These are phyloP conservation scores for Butyriboletus appendiculatus DNA, from an alignment of 1,284 basidiomycete species.

Conservation along the genomic window DNA sequence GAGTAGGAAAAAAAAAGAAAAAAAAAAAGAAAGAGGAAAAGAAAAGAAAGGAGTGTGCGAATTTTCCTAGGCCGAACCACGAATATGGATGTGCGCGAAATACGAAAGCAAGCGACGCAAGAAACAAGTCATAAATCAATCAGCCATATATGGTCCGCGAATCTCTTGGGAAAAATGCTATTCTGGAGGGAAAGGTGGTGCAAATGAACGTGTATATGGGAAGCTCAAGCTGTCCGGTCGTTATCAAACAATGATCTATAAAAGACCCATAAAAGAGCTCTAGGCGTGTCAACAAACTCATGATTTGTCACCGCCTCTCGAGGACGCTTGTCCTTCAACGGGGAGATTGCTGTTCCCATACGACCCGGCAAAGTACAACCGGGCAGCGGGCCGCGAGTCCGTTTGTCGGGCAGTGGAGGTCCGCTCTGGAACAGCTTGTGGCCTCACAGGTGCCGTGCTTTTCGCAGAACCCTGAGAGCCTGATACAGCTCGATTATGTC, in stretches of 20 bases:
- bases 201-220: slow-evolving; percentile 8
- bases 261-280: slow-evolving; percentile 1
- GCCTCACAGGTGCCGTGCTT: slow-evolving; percentile 17
- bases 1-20: not conserved
- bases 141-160: slow-evolving; percentile 29
- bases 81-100: slow-evolving; percentile 11
- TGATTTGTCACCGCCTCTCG: slow-evolving; percentile 27
- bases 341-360: slow-evolving; percentile 19
- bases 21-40: not conserved
- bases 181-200: slow-evolving; percentile 2
- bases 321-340: slow-evolving; percentile 14
- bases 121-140: slow-evolving; percentile 35
- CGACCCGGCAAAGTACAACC: slow-evolving; percentile 25
- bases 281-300: slow-evolving; percentile 13
- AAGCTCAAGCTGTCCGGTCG: slow-evolving; percentile 22
- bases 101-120: slow-evolving; percentile 26
- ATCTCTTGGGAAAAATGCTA: slow-evolving; percentile 11
- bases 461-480: slow-evolving; percentile 20
- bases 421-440: slow-evolving; percentile 23
- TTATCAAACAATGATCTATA: slow-evolving; percentile 8
- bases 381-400: slow-evolving; percentile 21
- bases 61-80: slow-evolving; percentile 11
- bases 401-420: slow-evolving; percentile 14
- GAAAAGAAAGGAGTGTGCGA: not conserved
- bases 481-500: slow-evolving; percentile 21